Evolutionary conservation across 1,284 basidiomycete species (phyloP), one percentile per base, ranked within the genome.

Genomic region (Athelia sp.): DNA sequence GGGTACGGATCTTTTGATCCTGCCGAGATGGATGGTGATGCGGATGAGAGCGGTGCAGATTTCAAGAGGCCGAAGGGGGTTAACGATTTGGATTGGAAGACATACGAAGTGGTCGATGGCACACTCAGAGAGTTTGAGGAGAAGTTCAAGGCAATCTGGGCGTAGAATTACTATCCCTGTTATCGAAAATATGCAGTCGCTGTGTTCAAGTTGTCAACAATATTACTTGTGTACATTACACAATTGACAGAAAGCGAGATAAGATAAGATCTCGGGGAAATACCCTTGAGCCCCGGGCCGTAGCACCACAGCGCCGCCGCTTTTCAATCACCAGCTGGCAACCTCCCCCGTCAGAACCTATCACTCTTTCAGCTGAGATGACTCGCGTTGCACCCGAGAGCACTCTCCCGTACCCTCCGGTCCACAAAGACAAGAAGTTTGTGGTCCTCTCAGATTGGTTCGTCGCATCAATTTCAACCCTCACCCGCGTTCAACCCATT

Each of bases 361-460:
- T n/a, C n/a, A n/a, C n/a, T n/a, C n/a, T n/a, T n/a, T n/a, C n/a
- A n/a, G n/a, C n/a, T n/a, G n/a, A n/a, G n/a, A n/a, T n/a, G n/a
- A n/a, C 49, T 34, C 11, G n/a, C 32, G 11, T 34, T n/a, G 65
- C 64, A 21, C 83, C 83, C 26, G 65, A 79, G 60, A 86, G 84
- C 63, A 83, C 81, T 3, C 74, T 92, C 2, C 86, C 87, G 2
- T 90, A 90, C 65, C 90, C 90, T 22, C 82, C 86, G 6, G 69
- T 93, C 44, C 82, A 93, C 69, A 71, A 73, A 49, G 82, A 88
- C 69, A 90, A 91, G 66, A 82, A 82, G 61, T 95, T 92, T 58
- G 84, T 94, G 24, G 87, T 91, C 32, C 74, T 95, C 40, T 90
- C 90, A 49, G 92, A 96, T 67, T 95, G 91, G 91, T 93, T 60